These are phyloP conservation scores for Tulasnella sp. DNA, from an alignment of 768 basidiomycete genomes.

Conservation along the genomic window DNA sequence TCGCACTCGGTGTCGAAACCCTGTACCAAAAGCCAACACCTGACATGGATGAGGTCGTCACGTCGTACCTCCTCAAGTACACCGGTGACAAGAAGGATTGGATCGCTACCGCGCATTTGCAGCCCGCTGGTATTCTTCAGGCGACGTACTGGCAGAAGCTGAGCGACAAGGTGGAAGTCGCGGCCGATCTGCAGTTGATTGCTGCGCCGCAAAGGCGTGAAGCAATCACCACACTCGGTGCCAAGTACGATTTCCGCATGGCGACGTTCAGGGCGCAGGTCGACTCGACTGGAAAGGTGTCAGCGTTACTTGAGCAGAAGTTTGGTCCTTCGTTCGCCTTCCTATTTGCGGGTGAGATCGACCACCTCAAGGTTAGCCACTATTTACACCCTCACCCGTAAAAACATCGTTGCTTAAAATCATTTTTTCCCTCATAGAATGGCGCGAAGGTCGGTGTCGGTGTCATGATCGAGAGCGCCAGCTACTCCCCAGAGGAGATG, in stretches of 20 bases:
- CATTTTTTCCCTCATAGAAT: conserved; percentile 23
- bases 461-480: conserved; percentile 79
- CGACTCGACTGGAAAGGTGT: conserved; percentile 91
- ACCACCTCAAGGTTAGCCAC: conserved; percentile 82
- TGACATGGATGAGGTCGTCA: conserved; percentile 52
- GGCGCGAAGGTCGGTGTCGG: conserved; percentile 90
- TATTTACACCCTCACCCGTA: not conserved
- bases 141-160: conserved; percentile 96
- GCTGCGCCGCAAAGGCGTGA: conserved; percentile 73
- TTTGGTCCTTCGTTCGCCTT: conserved; percentile 94
- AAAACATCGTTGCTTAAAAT: not conserved
- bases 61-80: conserved; percentile 74
- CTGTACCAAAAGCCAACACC: conserved; percentile 60
- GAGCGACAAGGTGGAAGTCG: conserved; percentile 94
- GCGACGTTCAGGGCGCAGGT: conserved; percentile 90
- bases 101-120: conserved; percentile 89
- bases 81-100: conserved; percentile 61
- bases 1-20: conserved; percentile 80
- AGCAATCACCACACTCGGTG: conserved; percentile 86
- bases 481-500: conserved; percentile 23
- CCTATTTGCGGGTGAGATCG: conserved; percentile 91
- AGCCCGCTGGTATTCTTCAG: conserved; percentile 70
- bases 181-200: conserved; percentile 79
- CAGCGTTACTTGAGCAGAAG: conserved; percentile 88
- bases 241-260: conserved; percentile 92